A percentile compares a stretch with the other conserved stretches of the same genome.
Evolutionary conservation across 768 basidiomycete species (phyloP).

Genomic region (Thelephora aurantiotincta): DNA sequence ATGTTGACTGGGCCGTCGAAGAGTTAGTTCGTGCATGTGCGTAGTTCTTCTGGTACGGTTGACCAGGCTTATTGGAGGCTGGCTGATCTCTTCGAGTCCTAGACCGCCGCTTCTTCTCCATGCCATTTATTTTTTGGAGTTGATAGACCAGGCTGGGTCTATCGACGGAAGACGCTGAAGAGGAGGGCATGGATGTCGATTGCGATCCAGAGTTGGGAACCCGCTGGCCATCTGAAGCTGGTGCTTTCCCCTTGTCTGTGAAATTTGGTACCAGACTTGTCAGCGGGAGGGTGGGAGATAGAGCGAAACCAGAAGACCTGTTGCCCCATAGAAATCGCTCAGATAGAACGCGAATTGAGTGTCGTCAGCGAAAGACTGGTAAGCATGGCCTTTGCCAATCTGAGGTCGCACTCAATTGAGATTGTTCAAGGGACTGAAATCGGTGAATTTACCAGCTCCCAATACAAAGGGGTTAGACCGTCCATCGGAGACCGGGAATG

Average conservation of each 20-base stretch:
- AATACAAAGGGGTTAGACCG: constrained; percentile 31
- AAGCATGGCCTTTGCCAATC: constrained; percentile 1
- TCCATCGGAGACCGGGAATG: constrained; percentile 30
- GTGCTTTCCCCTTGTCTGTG: constrained; percentile 11
- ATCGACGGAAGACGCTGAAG: constrained; percentile 11
- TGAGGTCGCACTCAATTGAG: constrained; percentile 1
- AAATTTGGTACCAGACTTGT: background rate
- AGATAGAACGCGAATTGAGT: background rate
- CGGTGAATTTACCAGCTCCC: constrained; percentile 24
- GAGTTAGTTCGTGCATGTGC: background rate
- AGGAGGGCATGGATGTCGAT: constrained; percentile 6
- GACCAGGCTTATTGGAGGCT: background rate
- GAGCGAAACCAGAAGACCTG: background rate
- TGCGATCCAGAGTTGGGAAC: constrained; percentile 14
- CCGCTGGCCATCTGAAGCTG: constrained; percentile 10
- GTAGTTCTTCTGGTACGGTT: background rate
- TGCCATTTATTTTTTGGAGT: constrained; percentile 51
- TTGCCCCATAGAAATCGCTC: background rate
- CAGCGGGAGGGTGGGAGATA: background rate
- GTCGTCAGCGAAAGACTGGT: background rate
- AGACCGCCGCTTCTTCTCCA: constrained; percentile 40
- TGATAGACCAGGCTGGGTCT: constrained; percentile 43
- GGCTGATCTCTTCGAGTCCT: background rate
- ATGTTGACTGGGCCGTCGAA: background rate
- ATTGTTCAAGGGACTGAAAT: background rate